phyloP scores from a whole-genome alignment of 305 asterid genomes.

The Solanum aculeatissimum region DNA sequence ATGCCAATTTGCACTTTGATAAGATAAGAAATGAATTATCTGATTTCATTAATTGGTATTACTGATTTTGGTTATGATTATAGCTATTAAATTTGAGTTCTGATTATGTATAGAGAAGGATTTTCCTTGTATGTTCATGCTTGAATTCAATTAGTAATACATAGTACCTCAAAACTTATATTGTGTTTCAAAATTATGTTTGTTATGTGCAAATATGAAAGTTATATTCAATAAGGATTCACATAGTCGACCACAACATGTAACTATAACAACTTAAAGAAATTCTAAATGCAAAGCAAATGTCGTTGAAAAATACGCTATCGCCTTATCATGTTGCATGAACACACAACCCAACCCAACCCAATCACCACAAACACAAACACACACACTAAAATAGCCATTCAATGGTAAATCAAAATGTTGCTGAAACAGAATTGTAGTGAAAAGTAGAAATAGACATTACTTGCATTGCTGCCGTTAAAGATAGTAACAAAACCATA shows the following conservation, averaged over 20 bases:
- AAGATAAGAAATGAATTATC: too few species aligned
- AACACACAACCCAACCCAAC: too few species aligned
- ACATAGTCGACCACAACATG: not conserved
- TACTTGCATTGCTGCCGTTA: not conserved
- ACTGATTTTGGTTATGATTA: constrained; percentile 70
- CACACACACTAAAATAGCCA: not conserved
- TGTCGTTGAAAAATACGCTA: too few species aligned
- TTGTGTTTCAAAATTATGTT: not conserved
- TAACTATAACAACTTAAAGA: too few species aligned
- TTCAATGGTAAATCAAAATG: not conserved
- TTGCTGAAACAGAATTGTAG: not conserved
- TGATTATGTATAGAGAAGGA: not conserved
- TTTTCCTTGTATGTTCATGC: not conserved
- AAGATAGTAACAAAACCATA: not conserved
- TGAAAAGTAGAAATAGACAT: not conserved
- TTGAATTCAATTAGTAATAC: not conserved
- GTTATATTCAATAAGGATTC: rapidly evolving
- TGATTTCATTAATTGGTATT: constrained; percentile 91
- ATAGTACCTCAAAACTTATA: not conserved
- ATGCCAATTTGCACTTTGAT: too few species aligned
- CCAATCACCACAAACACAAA: too few species aligned
- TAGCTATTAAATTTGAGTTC: constrained; percentile 21
- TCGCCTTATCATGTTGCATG: too few species aligned
- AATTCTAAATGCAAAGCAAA: too few species aligned
- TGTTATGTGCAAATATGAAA: not conserved